These are phyloP conservation scores for Bipolaris sorokiniana DNA, from an alignment of 2,329 filamentous ascomycete species.

Conservation along the genomic window DNA sequence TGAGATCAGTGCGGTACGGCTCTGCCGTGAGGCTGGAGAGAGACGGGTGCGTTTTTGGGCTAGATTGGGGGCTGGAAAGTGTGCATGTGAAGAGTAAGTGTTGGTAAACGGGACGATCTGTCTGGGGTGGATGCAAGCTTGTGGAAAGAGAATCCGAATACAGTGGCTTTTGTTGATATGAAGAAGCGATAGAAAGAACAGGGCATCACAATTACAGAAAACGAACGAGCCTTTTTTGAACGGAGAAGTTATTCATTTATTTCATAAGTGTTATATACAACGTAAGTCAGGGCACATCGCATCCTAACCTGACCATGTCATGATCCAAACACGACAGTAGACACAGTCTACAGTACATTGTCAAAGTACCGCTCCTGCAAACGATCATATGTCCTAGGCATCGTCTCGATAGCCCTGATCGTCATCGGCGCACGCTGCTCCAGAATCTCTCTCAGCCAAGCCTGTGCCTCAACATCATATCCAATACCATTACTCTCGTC, in stretches of 20 bases:
- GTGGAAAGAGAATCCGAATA: too few species aligned
- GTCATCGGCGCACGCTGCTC: slow-evolving; percentile 48
- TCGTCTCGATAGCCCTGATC: slow-evolving; percentile 51
- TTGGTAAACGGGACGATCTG: too few species aligned
- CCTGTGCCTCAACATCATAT: slow-evolving; percentile 25
- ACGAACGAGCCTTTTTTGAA: background rate
- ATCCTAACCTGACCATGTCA: background rate
- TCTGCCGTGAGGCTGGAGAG: too few species aligned
- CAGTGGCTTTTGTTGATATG: too few species aligned
- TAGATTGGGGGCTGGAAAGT: too few species aligned
- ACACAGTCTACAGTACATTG: slow-evolving; percentile 3
- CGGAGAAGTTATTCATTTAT: background rate
- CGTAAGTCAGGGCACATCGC: background rate
- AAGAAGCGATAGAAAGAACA: too few species aligned
- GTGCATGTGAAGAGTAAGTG: too few species aligned
- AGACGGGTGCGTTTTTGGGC: too few species aligned
- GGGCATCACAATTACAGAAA: too few species aligned
- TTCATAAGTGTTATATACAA: background rate
- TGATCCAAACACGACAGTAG: background rate
- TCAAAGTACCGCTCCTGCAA: slow-evolving; percentile 40
- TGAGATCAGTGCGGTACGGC: too few species aligned
- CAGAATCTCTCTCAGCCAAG: slow-evolving; percentile 40
- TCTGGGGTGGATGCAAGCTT: too few species aligned
- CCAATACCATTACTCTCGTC: slow-evolving; percentile 43
- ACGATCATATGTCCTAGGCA: slow-evolving; percentile 49